These are phyloP conservation scores for Fraxinus baroniana DNA, from an alignment of 305 asterid species.

Conservation along the genomic window DNA sequence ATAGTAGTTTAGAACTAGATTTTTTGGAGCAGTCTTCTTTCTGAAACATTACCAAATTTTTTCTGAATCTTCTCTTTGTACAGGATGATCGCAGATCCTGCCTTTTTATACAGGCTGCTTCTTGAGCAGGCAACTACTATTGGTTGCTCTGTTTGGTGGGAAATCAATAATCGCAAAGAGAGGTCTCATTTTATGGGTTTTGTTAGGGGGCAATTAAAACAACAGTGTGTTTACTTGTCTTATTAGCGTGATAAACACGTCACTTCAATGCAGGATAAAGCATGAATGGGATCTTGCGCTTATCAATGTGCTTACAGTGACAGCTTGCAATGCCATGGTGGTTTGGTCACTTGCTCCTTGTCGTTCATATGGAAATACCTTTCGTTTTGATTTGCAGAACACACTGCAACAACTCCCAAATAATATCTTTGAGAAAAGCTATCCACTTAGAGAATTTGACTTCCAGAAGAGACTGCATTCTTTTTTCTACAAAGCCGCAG, in stretches of 20 bases:
- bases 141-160: conserved; percentile 96
- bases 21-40: conserved; percentile 1
- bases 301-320: conserved; percentile 79
- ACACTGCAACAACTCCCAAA: conserved; percentile 98
- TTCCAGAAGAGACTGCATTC: conserved; percentile 85
- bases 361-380: conserved; percentile 95
- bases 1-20: background rate
- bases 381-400: conserved; percentile 91
- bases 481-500: conserved; percentile 86
- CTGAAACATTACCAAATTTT: conserved; percentile 11
- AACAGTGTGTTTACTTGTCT: background rate
- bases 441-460: conserved; percentile 89
- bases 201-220: background rate
- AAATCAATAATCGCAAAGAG: conserved; percentile 87
- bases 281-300: conserved; percentile 99
- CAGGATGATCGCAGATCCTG: conserved; percentile 99
- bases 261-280: conserved; percentile 61
- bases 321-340: conserved; percentile 87
- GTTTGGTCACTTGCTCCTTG: conserved; percentile 99
- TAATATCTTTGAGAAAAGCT: conserved; percentile 86
- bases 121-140: conserved; percentile 92
- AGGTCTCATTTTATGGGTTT: conserved; percentile 45
- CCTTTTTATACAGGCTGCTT: conserved; percentile 75
- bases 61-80: conserved; percentile 24
- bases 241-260: conserved; percentile 21